Percentiles rank a stretch among this genome's conserved stretches.
Conservation (phyloP, 2,329 filamentous ascomycete genomes). For the Stagonosporopsis cucurbitacearum region DNA sequence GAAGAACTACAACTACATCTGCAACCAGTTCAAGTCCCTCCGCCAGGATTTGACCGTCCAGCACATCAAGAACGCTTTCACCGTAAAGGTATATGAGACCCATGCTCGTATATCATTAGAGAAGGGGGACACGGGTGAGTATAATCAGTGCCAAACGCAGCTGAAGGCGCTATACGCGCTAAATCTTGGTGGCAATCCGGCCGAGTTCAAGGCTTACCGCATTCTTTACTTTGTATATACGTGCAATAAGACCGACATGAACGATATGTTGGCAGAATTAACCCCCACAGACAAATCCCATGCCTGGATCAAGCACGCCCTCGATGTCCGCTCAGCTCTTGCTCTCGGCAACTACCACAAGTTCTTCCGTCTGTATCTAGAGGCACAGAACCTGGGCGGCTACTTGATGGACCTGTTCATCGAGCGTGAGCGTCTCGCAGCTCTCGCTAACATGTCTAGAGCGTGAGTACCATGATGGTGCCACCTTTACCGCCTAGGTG, state of each 20-base stretch:
- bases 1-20: conserved; percentile 95
- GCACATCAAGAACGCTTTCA: conserved; percentile 95
- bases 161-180: conserved; percentile 88
- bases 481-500: not conserved
- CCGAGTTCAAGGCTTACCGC: conserved; percentile 99
- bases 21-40: conserved; percentile 98
- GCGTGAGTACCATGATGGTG: conserved; percentile 69
- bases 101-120: conserved; percentile 97
- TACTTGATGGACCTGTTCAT: conserved; percentile 99
- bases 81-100: conserved; percentile 94
- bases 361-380: conserved; percentile 95
- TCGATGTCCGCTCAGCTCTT: conserved; percentile 88
- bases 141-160: conserved; percentile 99
- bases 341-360: conserved; percentile 96
- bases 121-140: conserved; percentile 99
- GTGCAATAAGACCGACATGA: conserved; percentile 96
- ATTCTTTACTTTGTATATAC: conserved; percentile 99
- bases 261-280: conserved; percentile 98
- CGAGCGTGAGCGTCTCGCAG: conserved; percentile 86
- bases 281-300: conserved; percentile 94
- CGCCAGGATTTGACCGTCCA: conserved; percentile 98
- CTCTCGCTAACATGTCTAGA: conserved; percentile 91
- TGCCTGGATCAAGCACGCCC: conserved; percentile 81
- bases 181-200: conserved; percentile 84
- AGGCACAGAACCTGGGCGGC: conserved; percentile 94